Evolutionary conservation across 2,329 filamentous ascomycete species (phyloP).

Genomic region (Paracamarosporium sp.): DNA sequence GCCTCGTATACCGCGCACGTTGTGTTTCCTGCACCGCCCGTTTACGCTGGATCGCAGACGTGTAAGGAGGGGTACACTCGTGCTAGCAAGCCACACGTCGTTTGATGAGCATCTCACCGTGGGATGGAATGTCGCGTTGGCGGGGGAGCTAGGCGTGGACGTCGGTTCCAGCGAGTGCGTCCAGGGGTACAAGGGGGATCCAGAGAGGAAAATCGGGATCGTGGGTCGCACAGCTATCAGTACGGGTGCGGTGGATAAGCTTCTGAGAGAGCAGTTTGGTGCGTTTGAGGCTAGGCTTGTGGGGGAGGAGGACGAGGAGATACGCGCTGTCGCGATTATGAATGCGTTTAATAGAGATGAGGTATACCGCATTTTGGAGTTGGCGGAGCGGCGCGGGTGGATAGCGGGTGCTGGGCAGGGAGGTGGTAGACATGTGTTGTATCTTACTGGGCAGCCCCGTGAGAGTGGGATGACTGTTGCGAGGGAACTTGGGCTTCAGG

Average conservation of each 20-base stretch:
- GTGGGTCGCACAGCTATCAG: constrained; percentile 28
- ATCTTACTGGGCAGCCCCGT: constrained; percentile 48
- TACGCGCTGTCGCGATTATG: constrained; percentile 46
- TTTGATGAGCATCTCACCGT: constrained; percentile 50
- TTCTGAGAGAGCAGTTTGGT: constrained; percentile 36
- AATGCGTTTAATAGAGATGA: constrained; percentile 49
- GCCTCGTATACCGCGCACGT: constrained; percentile 29
- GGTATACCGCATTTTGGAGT: constrained; percentile 41
- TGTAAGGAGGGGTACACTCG: constrained; percentile 33
- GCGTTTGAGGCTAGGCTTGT: constrained; percentile 30
- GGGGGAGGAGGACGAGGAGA: constrained; percentile 27
- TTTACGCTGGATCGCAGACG: constrained; percentile 37
- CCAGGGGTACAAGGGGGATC: constrained; percentile 49
- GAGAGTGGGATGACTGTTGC: constrained; percentile 41
- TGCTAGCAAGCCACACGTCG: constrained; percentile 44
- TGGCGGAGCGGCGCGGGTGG: constrained; percentile 32
- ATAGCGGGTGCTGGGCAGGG: constrained; percentile 21
- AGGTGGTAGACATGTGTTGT: constrained; percentile 40
- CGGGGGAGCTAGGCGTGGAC: constrained; percentile 38
- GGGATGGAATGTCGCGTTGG: constrained; percentile 46
- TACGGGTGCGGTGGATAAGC: constrained; percentile 19
- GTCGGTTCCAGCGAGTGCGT: constrained; percentile 36
- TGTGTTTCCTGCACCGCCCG: constrained; percentile 43
- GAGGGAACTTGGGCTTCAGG: constrained; percentile 37
- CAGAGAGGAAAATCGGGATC: constrained; percentile 47